These are phyloP conservation scores for Oryza nivara DNA, from an alignment of 176 grass and related monocot species.

Conservation along the genomic window DNA sequence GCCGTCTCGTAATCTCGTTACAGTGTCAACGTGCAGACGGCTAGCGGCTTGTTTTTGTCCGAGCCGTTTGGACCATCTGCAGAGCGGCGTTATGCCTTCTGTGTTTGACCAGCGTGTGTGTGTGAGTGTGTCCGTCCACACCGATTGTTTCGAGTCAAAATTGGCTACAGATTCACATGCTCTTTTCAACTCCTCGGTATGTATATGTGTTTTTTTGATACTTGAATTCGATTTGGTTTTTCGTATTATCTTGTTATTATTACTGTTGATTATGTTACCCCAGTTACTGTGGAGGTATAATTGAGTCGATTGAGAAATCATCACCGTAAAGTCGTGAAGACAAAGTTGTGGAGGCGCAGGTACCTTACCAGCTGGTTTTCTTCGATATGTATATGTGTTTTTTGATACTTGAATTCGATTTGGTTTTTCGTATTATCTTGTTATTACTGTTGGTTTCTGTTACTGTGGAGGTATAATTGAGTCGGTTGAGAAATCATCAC, in stretches of 20 bases:
- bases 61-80: background rate
- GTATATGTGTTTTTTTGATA: too few relatives aligned
- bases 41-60: background rate
- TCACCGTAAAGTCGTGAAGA: background rate
- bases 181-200: too few relatives aligned
- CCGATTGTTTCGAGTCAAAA: too few relatives aligned
- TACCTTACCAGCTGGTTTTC: background rate
- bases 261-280: too few relatives aligned
- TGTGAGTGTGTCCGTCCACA: too few relatives aligned
- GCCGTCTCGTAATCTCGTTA: background rate
- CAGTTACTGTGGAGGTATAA: background rate
- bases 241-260: too few relatives aligned
- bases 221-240: too few relatives aligned
- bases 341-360: too few relatives aligned
- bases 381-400: background rate
- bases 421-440: too few relatives aligned
- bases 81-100: background rate
- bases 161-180: too few relatives aligned
- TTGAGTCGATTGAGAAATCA: background rate
- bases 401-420: too few relatives aligned
- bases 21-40: background rate
- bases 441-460: too few relatives aligned
- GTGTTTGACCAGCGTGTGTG: background rate
- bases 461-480: background rate
- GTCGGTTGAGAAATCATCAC: background rate